phyloP scores from a whole-genome alignment of 495 filamentous ascomycete genomes.

The Penicillium pancosmium region DNA sequence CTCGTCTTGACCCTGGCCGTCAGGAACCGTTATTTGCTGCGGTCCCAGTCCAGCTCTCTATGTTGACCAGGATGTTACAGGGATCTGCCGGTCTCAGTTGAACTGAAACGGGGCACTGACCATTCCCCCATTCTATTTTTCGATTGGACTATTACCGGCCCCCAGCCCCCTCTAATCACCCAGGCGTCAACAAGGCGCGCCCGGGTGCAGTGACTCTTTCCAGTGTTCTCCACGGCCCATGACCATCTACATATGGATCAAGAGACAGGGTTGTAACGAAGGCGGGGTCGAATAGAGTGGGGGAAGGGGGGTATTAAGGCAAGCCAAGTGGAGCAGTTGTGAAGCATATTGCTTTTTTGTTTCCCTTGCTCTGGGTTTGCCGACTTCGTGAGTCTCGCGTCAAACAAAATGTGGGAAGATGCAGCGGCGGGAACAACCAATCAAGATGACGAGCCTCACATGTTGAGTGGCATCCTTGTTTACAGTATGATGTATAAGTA shows the following conservation, averaged over 20 bases:
- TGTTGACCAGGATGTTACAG: constrained; percentile 18
- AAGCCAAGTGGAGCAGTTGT: not conserved
- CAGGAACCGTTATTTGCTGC: constrained; percentile 33
- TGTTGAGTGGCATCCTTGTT: not conserved
- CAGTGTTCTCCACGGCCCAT: not conserved
- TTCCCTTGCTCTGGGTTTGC: not conserved
- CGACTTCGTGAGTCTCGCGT: not conserved
- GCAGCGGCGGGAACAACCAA: not conserved
- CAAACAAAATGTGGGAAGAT: constrained; percentile 4
- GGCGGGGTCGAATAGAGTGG: not conserved
- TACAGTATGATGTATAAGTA: not conserved
- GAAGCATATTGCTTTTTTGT: constrained; percentile 2
- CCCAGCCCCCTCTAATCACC: not conserved
- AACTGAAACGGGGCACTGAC: constrained; percentile 10
- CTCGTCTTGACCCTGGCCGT: constrained; percentile 18
- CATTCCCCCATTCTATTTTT: not conserved
- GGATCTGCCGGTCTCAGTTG: constrained; percentile 13
- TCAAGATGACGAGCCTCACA: not conserved
- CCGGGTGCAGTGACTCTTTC: not conserved
- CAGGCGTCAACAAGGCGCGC: constrained; percentile 1
- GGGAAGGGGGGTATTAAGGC: constrained; percentile 1
- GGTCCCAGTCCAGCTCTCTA: constrained; percentile 19
- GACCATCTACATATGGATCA: not conserved
- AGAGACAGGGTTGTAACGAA: not conserved
- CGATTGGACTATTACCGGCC: not conserved